Evolutionary conservation across 345 rosid genomes (phyloP).

Genomic region (Hypericum perforatum): DNA sequence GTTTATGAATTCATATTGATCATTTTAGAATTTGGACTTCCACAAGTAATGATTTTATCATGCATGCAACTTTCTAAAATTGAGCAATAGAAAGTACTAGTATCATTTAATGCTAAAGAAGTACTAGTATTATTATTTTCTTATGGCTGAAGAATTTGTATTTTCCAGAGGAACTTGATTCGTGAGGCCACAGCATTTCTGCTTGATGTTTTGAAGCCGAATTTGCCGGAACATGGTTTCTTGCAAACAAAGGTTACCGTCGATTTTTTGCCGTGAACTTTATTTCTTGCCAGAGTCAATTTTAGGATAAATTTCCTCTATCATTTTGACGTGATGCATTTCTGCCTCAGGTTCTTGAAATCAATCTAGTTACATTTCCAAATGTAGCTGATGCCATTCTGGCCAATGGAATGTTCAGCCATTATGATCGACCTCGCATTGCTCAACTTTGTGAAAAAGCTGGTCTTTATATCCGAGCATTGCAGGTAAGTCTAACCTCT

Average conservation of each 20-base stretch:
- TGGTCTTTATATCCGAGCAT: constrained; percentile 79
- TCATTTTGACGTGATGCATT: background rate
- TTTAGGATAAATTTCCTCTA: background rate
- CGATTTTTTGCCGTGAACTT: constrained; percentile 1
- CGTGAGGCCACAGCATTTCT: constrained; percentile 99
- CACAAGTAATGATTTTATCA: background rate
- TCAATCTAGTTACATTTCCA: constrained; percentile 94
- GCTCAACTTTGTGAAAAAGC: constrained; percentile 99
- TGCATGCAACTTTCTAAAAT: too few species aligned
- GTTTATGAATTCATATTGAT: background rate
- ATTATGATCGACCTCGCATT: constrained; percentile 94
- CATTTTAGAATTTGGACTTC: background rate
- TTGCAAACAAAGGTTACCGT: constrained; percentile 77
- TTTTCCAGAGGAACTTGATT: constrained; percentile 75
- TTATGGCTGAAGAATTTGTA: background rate
- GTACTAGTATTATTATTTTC: too few species aligned
- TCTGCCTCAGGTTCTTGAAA: constrained; percentile 73
- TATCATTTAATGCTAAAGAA: too few species aligned
- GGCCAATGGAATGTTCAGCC: constrained; percentile 96
- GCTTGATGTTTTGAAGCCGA: constrained; percentile 89
- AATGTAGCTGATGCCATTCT: constrained; percentile 98
- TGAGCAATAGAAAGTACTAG: too few species aligned
- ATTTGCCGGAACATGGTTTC: constrained; percentile 84
- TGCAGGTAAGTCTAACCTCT: constrained; percentile 49
- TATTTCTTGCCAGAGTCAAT: background rate